Base-by-base conservation (phyloP, 805 yeast genomes). In the Grigorovia transvaalensis region DNA sequence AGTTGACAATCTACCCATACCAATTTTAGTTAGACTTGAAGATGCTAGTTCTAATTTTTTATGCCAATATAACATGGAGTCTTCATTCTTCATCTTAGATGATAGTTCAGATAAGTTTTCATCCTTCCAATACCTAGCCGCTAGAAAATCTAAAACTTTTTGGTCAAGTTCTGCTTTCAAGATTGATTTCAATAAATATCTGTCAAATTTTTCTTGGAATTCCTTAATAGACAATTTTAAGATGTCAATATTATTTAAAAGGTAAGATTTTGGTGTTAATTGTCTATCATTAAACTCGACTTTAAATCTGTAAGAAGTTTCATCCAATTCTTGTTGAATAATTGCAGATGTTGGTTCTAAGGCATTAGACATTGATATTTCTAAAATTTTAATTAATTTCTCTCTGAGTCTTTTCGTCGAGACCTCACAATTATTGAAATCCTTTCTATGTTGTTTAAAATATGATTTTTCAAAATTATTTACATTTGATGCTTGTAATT, bases 221-320 rank as follows among this genome's bases (percentile, higher is more conserved):
- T 91, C 96, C 65, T 93, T 91, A 53, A 91, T 82, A 0, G 88
- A 84, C 43, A 85, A 74, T 66, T 93, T 93, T 62, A 95, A 75
- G 48, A 85, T 72, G 67, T 93, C 99, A 38, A 93, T 80, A 51
- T 93, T 88, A 63, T 87, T 91, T 20, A 97, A 96, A 59, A 93
- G 75, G 64, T 93, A 93, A 53, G 95, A 88, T 62, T 89, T 93
- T 15, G 98, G 96, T 0, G 99, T 93, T 56, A 93, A 74, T 40
- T 85, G 87, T 50, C 97, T 79, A 68, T 93, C 99, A 64, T 93
- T 93, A 69, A 89, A 93, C 67, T 93, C 97, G 23, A 93, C 99
- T 66, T 93, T 93, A 72, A 88, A 93, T 64, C 84, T 82, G 65
- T 93, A 93, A 1, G 93, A 73, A 0, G 97, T 81, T 61, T 95